Evolutionary conservation across 257 asterid species (phyloP).

Genomic region (Forsythia viridissima): DNA sequence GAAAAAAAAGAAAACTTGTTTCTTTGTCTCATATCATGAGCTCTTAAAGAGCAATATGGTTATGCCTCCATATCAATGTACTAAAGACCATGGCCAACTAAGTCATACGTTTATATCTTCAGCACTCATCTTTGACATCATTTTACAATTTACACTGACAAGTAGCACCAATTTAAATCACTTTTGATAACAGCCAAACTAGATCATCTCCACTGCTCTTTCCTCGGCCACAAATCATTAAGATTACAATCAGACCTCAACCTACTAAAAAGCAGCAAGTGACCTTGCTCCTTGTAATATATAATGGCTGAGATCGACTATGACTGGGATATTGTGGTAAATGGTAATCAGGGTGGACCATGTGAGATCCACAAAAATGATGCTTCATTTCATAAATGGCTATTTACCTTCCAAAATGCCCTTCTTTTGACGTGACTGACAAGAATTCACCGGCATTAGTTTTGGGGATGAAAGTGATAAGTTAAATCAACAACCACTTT

Average conservation of each 20-base stretch:
- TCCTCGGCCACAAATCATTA: not conserved
- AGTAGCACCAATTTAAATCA: not conserved
- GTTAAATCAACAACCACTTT: not conserved
- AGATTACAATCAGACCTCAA: conserved; percentile 3
- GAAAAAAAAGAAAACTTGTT: not conserved
- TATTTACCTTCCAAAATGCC: not conserved
- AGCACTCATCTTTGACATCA: not conserved
- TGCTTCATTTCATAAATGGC: not conserved
- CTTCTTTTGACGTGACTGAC: not conserved
- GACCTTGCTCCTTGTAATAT: not conserved
- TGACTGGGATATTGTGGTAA: not conserved
- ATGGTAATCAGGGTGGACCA: not conserved
- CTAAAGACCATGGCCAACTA: not conserved
- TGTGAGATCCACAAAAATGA: not conserved
- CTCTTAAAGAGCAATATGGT: not conserved
- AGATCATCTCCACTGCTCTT: not conserved
- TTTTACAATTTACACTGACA: not conserved
- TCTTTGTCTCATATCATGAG: not conserved
- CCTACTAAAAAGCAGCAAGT: not conserved
- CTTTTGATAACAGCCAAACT: not conserved
- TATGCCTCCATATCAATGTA: not conserved
- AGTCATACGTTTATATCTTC: not conserved
- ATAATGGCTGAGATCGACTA: not conserved
- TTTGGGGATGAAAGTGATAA: not conserved
- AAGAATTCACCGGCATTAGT: not conserved